Evolutionary conservation across 345 rosid species (phyloP), one percentile per base, ranked within the genome.

Genomic region (Brassica nigra): DNA sequence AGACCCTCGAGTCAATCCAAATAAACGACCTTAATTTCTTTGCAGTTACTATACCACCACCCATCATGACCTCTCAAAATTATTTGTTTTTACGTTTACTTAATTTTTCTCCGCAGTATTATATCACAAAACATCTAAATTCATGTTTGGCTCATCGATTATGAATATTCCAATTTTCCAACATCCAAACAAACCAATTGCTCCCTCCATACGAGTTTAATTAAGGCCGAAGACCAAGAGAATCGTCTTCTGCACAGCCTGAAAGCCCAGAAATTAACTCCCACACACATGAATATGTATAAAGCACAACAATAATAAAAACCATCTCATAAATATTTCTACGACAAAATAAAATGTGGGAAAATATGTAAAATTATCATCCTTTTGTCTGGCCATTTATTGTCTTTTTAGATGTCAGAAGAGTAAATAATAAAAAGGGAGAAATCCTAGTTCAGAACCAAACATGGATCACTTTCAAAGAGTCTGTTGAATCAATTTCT

Each of bases 1-100:
- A 75, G 76, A 76, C 75, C 88, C 92, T 90, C 88, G 91, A 87
- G 92, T 85, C 92, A 89, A 90, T 89, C 87, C 91, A 85, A 86
- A 83, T 69, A 67, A 67, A 47, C 11, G 31, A 71, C 3, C 80
- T 63, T 81, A 76, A 64, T 57, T 36, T 70, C 15, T 54, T 44
- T 62, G 89, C 86, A 86, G 86, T 90, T 82, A 88, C 88, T 85
- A 34, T 78, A 59, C 86, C 67, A 62, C 88, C 89, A 80, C 86
- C 85, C 81, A 80, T 62, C 59, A 6, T 74, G 54, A 70, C 76
- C 76, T 80, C 76, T 80, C 42, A 63, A 63, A 80, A 29, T 2
- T 49, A 5, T 16, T n/a, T 61, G 10, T 85, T 31, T 85, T 70
- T 77, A 84, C 73, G 83, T 79, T 81, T 74, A 84, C 76, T 83